Evolutionary conservation across 2,329 filamentous ascomycete species (phyloP), one percentile per base, ranked within the genome.

Genomic region (Venturia carpophila): DNA sequence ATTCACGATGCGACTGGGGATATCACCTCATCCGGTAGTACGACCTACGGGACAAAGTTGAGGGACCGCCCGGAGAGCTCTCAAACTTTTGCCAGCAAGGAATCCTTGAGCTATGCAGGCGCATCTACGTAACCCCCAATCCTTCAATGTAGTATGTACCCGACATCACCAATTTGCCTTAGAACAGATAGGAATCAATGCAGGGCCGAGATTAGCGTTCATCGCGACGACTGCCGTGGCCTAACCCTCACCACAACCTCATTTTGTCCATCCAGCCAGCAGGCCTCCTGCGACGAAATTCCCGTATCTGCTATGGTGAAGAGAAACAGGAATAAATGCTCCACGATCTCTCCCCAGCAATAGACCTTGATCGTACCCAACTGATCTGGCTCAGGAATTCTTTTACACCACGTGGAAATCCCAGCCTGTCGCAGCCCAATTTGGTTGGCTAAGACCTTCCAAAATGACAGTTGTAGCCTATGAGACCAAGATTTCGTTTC

Each of bases 341-440:
- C 42, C 60, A 61, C 60, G n/a, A 61, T 61, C 39, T 61, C 60
- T 10, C 60, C 60, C 37, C 42, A 61, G 27, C 60, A 61, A 27
- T 30, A 61, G 7, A 61, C 60, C 60, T 61, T 61, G 60, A 61
- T 15, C 39, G 17, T 30, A 27, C 60, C 60, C 42, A 61, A 61
- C 19, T 61, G 39, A 61, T 61, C 60, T 27, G 60, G 42, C 11
- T 42, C 37, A n/a, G 60, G 39, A 42, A 34, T 61, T 24, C 62
- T 17, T 17, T 42, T 47, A 37, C 43, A 49, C 62, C 62, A 63
- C 17, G 62, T 63, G n/a, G 62, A 42, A 24, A 63, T 55, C 10
- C 62, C 62, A 37, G 62, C 62, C 37, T 63, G 39, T 5, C 62
- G 34, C 9, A 39, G 42, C 11, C 24, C 37, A 37, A 63, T 45